phyloP scores from a whole-genome alignment of 352 stramenopile genomes.

The Achlya hypogyna region DNA sequence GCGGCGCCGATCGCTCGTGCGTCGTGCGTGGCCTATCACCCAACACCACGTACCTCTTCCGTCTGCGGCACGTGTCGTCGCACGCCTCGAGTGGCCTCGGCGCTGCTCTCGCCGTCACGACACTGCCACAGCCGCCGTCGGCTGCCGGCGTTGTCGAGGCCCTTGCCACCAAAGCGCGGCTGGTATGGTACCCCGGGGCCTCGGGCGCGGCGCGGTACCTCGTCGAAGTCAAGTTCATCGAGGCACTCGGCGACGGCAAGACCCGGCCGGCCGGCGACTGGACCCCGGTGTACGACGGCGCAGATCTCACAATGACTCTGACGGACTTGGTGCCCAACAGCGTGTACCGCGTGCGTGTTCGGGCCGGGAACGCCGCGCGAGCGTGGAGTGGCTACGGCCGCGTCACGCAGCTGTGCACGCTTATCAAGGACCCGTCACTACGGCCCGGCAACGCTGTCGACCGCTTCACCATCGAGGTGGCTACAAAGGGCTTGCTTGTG shows the following conservation, averaged over 20 bases:
- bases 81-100: conserved; percentile 70
- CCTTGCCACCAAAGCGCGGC: conserved; percentile 35
- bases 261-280: conserved; percentile 30
- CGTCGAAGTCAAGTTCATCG: conserved; percentile 68
- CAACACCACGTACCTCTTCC: conserved; percentile 82
- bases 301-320: conserved; percentile 50
- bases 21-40: conserved; percentile 55
- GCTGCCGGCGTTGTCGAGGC: conserved; percentile 49
- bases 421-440: conserved; percentile 43
- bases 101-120: conserved; percentile 61
- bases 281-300: conserved; percentile 71
- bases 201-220: conserved; percentile 57
- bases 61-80: conserved; percentile 62
- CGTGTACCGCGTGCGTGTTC: conserved; percentile 79
- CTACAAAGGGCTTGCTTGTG: conserved; percentile 69
- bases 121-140: conserved; percentile 41
- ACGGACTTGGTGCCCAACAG: conserved; percentile 59
- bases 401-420: conserved; percentile 74
- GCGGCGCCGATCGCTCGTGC: conserved; percentile 37
- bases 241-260: conserved; percentile 31
- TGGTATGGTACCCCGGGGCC: conserved; percentile 78
- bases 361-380: conserved; percentile 63
- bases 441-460: conserved; percentile 39
- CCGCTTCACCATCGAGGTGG: conserved; percentile 66
- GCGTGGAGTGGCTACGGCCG: conserved; percentile 57